Evolutionary conservation across 352 stramenopile species (phyloP), one percentile per base, ranked within the genome.

Genomic region (Phytopythium litorale): DNA sequence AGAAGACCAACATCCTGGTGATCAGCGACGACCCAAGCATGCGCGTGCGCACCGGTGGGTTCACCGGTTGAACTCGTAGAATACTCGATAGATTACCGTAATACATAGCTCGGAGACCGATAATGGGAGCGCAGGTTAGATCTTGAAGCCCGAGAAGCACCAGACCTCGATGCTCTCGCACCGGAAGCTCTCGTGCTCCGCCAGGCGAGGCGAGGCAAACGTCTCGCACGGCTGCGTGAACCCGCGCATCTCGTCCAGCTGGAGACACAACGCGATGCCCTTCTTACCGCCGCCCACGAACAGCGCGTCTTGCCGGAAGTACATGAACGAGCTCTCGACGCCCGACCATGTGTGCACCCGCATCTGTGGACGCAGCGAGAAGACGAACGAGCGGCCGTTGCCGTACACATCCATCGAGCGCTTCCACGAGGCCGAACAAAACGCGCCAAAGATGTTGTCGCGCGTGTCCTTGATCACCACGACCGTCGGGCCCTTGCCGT

Each of bases 331-430:
- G 40, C 69, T 79, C 56, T 92, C 78, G 8, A 84, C 62, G 3
- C 81, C 84, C 0, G 78, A 85, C 84, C 84, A 92, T 38, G 65
- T 56, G 56, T 80, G 86, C 32, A 76, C 72, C 1, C 72, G 64
- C 77, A 88, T 82, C 16, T 79, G 70, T 7, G 81, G 71, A 1
- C 79, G 76, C n/a, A 91, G 61, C 5, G 75, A 79, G 60, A 92
- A 91, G 48, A 91, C 84, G 42, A 92, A 92, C 28, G 79, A 78
- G 18, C 84, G 76, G 3, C 84, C 84, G 45, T 92, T 92, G n/a
- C 84, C 84, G 49, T 88, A 90, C n/a, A 91, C 71, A 1, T 58
- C 64, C 28, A 52, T 62, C 2, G 72, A 78, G 19, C 78, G 69
- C 62, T 78, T 76, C 75, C 83, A 88, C 51, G 84, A 88, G 9